phyloP scores from a whole-genome alignment of 1,284 basidiomycete species.

The Boletus hoseneyae region DNA sequence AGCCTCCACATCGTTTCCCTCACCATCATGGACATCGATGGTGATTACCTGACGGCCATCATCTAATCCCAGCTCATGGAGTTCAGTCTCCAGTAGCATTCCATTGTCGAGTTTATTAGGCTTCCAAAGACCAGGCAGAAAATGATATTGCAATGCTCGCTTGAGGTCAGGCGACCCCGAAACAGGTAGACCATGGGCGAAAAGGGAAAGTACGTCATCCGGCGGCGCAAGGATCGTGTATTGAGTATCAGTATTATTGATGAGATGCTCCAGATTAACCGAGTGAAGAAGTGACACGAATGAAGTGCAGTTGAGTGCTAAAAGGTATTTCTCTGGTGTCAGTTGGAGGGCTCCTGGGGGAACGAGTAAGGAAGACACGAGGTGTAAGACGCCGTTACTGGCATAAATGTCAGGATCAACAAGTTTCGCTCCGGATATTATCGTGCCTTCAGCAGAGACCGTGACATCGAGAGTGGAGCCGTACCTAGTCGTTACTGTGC shows the following conservation, averaged over 20 bases:
- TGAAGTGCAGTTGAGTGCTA: conserved; percentile 85
- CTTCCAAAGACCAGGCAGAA: conserved; percentile 75
- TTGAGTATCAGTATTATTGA: conserved; percentile 70
- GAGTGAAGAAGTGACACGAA: conserved; percentile 89
- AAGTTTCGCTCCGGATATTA: conserved; percentile 64
- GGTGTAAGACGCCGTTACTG: conserved; percentile 93
- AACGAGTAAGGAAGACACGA: conserved; percentile 80
- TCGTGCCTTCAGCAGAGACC: conserved; percentile 50
- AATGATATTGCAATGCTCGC: conserved; percentile 78
- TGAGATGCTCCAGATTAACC: conserved; percentile 70
- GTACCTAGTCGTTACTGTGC: conserved; percentile 65
- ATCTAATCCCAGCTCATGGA: conserved; percentile 64
- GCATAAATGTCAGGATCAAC: conserved; percentile 81
- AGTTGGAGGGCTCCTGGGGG: conserved; percentile 74
- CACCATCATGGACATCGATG: conserved; percentile 58
- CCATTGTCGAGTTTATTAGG: conserved; percentile 69
- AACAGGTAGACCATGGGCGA: conserved; percentile 56
- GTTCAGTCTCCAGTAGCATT: conserved; percentile 75
- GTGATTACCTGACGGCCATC: conserved; percentile 71
- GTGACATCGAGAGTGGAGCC: conserved; percentile 65
- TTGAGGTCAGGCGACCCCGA: conserved; percentile 65
- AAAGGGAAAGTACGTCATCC: conserved; percentile 77
- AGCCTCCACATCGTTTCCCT: conserved; percentile 43
- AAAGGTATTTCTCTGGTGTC: conserved; percentile 90
- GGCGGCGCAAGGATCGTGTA: conserved; percentile 87